Base-by-base conservation (phyloP, 176 grass and related monocot species). In the Rhynchospora tenuis region DNA sequence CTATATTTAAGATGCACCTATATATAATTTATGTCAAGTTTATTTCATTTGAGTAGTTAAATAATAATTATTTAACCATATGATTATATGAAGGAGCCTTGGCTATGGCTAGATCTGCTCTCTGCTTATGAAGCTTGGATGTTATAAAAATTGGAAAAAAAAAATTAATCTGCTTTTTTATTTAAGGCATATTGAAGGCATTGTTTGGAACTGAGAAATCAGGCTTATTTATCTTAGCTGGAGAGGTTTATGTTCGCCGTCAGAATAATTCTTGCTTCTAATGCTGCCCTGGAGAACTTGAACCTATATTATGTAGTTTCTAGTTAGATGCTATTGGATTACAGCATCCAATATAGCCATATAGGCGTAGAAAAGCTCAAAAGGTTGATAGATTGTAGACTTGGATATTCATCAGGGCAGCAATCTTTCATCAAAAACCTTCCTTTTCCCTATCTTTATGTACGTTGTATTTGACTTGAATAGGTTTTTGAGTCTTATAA, bases 61-160 rank as follows among this genome's bases (percentile, higher is more conserved):
- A n/a, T n/a, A n/a, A n/a, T n/a, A n/a, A n/a, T n/a, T n/a, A n/a
- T n/a, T n/a, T n/a, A n/a, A n/a, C n/a, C n/a, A n/a, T n/a, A n/a
- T n/a, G n/a, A n/a, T n/a, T n/a, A 42, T 95, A 89, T 4, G 91
- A 98, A 9, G 96, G 93, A 51, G 93, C 91, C 0, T 23, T 93
- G 86, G 89, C 90, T 71, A 95, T 98, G 96, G 93, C 96, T 75
- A 95, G 76, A 86, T 86, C 89, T 86, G 96, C 92, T 63, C 73
- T 98, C 38, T 91, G 86, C 83, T 93, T 83, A 76, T 97, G 80
- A 92, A 88, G 85, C 69, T 56, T 67, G 22, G 1, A 29, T 29
- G 9, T 16, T 11, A 12, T 20, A 31, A 48, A 63, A 45, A 17
- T 29, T 82, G 79, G n/a, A n/a, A n/a, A n/a, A n/a, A n/a, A n/a